Evolutionary conservation across 2,329 filamentous ascomycete species (phyloP).

Genomic region (Sporothrix pallida): DNA sequence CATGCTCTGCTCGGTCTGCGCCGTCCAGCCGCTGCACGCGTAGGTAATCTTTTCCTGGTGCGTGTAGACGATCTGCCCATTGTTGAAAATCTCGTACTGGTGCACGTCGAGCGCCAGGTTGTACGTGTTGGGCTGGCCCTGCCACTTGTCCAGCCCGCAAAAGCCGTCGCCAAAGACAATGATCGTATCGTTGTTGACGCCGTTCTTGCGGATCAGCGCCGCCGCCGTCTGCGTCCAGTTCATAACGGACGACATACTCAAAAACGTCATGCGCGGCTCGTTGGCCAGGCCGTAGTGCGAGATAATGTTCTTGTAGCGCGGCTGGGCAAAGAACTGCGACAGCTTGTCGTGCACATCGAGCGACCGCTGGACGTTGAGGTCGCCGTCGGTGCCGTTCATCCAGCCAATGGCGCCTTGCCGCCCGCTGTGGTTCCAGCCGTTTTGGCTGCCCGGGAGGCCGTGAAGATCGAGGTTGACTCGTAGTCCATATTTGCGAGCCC

Average conservation of each 20-base stretch:
- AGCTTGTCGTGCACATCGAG: constrained; percentile 87
- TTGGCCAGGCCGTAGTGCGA: constrained; percentile 94
- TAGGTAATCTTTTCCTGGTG: constrained; percentile 86
- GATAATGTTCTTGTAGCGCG: constrained; percentile 89
- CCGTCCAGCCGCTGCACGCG: constrained; percentile 84
- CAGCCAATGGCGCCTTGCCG: constrained; percentile 80
- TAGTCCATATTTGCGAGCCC: constrained; percentile 87
- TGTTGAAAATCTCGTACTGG: constrained; percentile 98
- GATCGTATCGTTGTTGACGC: constrained; percentile 65
- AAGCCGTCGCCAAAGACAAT: constrained; percentile 95
- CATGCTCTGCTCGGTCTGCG: constrained; percentile 75
- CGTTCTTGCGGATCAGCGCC: constrained; percentile 74
- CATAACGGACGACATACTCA: constrained; percentile 71
- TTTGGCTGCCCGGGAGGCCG: constrained; percentile 89
- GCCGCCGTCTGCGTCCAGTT: constrained; percentile 80
- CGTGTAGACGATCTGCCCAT: constrained; percentile 78
- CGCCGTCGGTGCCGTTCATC: constrained; percentile 88
- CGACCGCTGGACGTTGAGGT: constrained; percentile 77
- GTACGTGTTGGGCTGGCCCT: constrained; percentile 75
- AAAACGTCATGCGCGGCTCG: constrained; percentile 84
- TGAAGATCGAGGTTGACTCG: constrained; percentile 94
- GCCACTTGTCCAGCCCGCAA: constrained; percentile 88
- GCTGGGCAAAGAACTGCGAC: constrained; percentile 90
- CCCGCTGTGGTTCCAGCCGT: constrained; percentile 97
- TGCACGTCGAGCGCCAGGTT: constrained; percentile 91